Conservation (phyloP, 176 grass and related monocot species). For the Aegilops bicornis region DNA sequence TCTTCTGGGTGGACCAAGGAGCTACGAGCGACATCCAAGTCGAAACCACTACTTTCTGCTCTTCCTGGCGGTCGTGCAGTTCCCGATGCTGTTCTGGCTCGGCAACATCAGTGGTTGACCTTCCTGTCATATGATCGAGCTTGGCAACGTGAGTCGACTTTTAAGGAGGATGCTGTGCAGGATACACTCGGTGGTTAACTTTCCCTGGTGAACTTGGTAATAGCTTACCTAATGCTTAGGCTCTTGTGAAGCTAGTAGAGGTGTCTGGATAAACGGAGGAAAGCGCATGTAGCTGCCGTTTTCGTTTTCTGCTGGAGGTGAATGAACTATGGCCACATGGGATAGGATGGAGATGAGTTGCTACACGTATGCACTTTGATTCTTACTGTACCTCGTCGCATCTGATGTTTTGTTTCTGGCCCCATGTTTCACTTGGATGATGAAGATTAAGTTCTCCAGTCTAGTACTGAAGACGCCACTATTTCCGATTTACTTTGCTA, state of each 20-base stretch:
- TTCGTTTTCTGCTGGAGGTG: not conserved
- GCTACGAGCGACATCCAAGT: conserved; percentile 46
- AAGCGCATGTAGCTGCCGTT: not conserved
- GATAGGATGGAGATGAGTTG: not conserved
- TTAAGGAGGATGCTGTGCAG: not conserved
- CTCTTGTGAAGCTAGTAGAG: not conserved
- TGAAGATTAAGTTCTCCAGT: not conserved
- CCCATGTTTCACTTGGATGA: not conserved
- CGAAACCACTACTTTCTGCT: conserved; percentile 78
- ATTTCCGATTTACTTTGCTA: too few relatives aligned
- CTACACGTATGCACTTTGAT: not conserved
- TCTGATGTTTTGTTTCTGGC: not conserved
- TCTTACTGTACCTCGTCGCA: not conserved
- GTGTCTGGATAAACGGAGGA: not conserved
- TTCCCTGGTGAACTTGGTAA: not conserved
- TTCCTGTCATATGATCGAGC: not conserved
- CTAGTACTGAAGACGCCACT: too few relatives aligned
- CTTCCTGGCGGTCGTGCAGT: conserved; percentile 63
- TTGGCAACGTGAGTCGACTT: not conserved
- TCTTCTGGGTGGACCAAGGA: conserved; percentile 54
- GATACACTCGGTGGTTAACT: not conserved
- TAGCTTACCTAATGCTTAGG: not conserved
- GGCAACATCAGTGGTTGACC: conserved; percentile 27
- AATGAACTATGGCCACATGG: not conserved
- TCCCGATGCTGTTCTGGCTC: conserved; percentile 49